Evolutionary conservation across 441 rosid species (phyloP), one percentile per base, ranked within the genome.

Genomic region (Brassica balearica): DNA sequence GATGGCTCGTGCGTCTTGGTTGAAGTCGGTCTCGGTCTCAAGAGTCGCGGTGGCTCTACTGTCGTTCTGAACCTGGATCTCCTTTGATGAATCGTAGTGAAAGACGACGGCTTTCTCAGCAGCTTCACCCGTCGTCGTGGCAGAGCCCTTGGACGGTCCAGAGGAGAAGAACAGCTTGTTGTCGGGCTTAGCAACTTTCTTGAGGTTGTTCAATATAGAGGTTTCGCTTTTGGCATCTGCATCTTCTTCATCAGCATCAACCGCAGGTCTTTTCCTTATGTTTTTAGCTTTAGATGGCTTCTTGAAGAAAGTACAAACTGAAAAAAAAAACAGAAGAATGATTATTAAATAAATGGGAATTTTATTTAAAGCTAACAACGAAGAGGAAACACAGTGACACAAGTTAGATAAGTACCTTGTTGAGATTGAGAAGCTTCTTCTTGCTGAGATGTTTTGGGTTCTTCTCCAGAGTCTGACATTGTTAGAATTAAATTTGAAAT

Each of bases 11-110:
- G 98, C 83, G 51, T 95, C 98, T 71, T 72, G 91, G 3, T 88
- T 83, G 75, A 90, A 91, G 41, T 95, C 97, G 0, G 98, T 95
- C 87, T 95, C 97, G 9, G 97, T 94, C 74, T 94, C 97, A 38
- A 94, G 83, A 14, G 85, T 91, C 1, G 95, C 95, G 0, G 98
- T 94, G 0, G 98, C 98, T 80, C 76, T 82, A 76, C 88, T 94
- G 80, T 92, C 98, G 68, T 92, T 80, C 32, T 91, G 95, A 56
- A 94, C 95, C 81, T 94, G 98, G 73, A 94, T 90, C 81, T 91
- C 89, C 87, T 87, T 94, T 2, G 95, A 92, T 69, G 98, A 94
- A 61, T 91, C 94, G 4, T 85, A 94, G 60, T 91, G 92, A 78
- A 94, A 94, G 38, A 88, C 65, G 32, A 88, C 65, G 2, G 86